phyloP scores from a whole-genome alignment of 768 basidiomycete genomes.

The Termitomyces titanicus region DNA sequence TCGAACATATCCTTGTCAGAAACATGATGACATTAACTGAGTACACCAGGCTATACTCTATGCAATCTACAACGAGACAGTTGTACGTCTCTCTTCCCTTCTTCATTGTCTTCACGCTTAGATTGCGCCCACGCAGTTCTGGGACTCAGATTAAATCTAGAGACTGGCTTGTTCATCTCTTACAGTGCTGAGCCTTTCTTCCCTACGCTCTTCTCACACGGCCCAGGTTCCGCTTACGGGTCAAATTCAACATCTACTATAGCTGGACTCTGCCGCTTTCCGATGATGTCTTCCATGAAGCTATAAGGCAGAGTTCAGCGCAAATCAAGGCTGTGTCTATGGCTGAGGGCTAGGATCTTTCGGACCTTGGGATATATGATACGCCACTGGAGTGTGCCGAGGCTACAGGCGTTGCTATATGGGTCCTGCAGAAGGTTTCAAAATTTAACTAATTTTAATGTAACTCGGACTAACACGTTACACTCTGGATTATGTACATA shows the following conservation, averaged over 20 bases:
- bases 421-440: constrained; percentile 64
- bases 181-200: constrained; percentile 54
- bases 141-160: constrained; percentile 31
- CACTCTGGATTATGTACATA: too few species aligned
- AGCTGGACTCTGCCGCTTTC: constrained; percentile 37
- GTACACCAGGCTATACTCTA: constrained; percentile 33
- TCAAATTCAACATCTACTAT: constrained; percentile 38
- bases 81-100: constrained; percentile 21
- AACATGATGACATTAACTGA: constrained; percentile 31
- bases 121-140: constrained; percentile 31
- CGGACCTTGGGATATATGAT: constrained; percentile 43
- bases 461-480: too few species aligned
- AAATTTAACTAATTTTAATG: too few species aligned
- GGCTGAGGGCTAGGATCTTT: constrained; percentile 33
- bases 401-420: constrained; percentile 45
- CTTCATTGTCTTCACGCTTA: neutral
- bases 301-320: constrained; percentile 34
- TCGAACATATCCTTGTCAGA: too few species aligned
- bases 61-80: constrained; percentile 40
- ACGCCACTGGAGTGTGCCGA: constrained; percentile 43
- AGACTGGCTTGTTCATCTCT: constrained; percentile 30
- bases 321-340: constrained; percentile 36
- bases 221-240: constrained; percentile 41
- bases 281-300: constrained; percentile 38
- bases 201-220: constrained; percentile 35